These are phyloP conservation scores for Xylaria sp. DNA, from an alignment of 2,329 filamentous ascomycete species.

Conservation along the genomic window DNA sequence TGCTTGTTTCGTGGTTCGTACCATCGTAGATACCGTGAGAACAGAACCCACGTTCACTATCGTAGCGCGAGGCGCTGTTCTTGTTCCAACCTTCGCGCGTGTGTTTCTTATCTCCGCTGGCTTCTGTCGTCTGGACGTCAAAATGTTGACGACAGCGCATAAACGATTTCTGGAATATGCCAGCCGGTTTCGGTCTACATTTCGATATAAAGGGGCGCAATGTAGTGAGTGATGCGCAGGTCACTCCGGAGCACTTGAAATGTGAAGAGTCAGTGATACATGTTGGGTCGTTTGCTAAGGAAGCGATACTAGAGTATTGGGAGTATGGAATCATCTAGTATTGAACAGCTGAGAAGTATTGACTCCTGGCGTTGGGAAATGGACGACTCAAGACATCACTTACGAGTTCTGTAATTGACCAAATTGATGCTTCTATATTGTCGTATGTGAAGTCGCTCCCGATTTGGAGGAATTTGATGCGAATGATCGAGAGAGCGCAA, in stretches of 20 bases:
- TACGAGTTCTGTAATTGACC: slow-evolving; percentile 52
- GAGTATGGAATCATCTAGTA: background rate
- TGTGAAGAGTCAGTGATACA: slow-evolving; percentile 1
- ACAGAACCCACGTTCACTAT: slow-evolving; percentile 34
- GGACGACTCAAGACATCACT: background rate
- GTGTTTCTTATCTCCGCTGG: slow-evolving; percentile 35
- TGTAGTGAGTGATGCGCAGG: slow-evolving; percentile 53
- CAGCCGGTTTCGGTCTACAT: slow-evolving; percentile 41
- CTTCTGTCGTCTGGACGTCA: slow-evolving; percentile 3
- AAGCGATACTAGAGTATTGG: background rate
- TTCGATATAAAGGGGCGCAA: slow-evolving; percentile 49
- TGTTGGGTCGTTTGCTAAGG: background rate
- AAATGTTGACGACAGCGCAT: slow-evolving; percentile 15
- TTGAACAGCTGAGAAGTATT: background rate
- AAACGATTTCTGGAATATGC: slow-evolving; percentile 37
- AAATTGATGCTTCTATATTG: slow-evolving; percentile 52
- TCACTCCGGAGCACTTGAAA: slow-evolving; percentile 49
- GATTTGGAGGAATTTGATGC: slow-evolving; percentile 52
- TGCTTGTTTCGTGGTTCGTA: slow-evolving; percentile 10
- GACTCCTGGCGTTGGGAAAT: background rate
- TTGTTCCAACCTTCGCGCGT: slow-evolving; percentile 35
- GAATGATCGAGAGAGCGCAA: slow-evolving; percentile 54
- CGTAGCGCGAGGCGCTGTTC: slow-evolving; percentile 21
- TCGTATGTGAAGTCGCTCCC: slow-evolving; percentile 53
- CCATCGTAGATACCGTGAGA: slow-evolving; percentile 13